phyloP scores from a whole-genome alignment of 2,329 filamentous ascomycete species.

The Capronia epimyces region DNA sequence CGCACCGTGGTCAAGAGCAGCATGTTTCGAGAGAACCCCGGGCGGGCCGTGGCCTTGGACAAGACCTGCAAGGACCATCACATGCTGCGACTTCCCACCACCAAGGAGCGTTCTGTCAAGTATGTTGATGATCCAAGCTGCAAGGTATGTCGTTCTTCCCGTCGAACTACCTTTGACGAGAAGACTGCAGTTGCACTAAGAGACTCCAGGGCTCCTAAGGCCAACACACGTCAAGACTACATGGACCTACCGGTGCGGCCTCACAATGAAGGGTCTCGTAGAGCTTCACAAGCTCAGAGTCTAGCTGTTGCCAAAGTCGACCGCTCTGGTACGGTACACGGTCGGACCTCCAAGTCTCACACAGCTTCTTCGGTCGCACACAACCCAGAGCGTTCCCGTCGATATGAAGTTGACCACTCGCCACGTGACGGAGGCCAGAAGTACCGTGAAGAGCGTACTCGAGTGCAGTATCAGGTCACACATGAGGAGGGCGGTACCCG shows the following conservation, averaged over 20 bases:
- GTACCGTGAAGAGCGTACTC: no score
- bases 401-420: background rate
- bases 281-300: background rate
- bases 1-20: background rate
- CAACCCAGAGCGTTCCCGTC: background rate
- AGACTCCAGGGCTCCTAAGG: background rate
- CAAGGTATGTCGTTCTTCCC: background rate
- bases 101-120: background rate
- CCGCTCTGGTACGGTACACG: background rate
- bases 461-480: no score
- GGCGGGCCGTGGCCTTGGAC: background rate
- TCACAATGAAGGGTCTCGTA: background rate
- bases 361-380: background rate
- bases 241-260: background rate
- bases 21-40: background rate
- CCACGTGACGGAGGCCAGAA: background rate
- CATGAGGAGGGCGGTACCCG: no score
- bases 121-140: background rate
- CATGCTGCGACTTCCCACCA: background rate
- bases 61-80: background rate
- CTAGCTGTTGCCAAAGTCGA: background rate
- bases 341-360: background rate
- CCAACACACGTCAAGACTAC: background rate
- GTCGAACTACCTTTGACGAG: background rate
- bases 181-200: background rate